Conservation (phyloP, 2,329 filamentous ascomycete species). For the Colletotrichum scovillei region DNA sequence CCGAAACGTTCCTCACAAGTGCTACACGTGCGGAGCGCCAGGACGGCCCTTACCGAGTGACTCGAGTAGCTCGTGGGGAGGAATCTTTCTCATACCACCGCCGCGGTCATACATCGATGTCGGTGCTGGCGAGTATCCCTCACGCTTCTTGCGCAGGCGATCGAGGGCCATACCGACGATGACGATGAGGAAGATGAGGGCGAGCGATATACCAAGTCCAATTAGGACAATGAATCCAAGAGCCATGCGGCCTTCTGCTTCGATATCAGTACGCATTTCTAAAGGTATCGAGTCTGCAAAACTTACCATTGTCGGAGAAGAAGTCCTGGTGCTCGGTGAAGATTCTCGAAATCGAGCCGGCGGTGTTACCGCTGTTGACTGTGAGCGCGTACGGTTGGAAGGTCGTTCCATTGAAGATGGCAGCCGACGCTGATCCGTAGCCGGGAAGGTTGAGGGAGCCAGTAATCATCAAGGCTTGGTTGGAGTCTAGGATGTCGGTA, state of each 20-base stretch:
- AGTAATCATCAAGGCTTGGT: conserved; percentile 84
- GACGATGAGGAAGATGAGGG: conserved; percentile 81
- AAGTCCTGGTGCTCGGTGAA: conserved; percentile 86
- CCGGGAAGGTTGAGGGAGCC: conserved; percentile 80
- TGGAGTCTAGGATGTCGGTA: conserved; percentile 71
- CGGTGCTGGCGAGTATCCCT: conserved; percentile 84
- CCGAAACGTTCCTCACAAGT: conserved; percentile 20
- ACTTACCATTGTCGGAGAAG: conserved; percentile 73
- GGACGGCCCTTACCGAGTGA: conserved; percentile 60
- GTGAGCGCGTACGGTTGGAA: conserved; percentile 86
- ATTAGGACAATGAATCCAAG: conserved; percentile 85
- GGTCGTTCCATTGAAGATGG: conserved; percentile 84
- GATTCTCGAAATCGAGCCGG: conserved; percentile 82
- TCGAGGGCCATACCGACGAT: conserved; percentile 80
- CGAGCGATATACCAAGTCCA: conserved; percentile 81
- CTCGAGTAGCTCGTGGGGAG: conserved; percentile 69
- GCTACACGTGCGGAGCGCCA: conserved; percentile 64
- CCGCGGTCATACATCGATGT: conserved; percentile 72
- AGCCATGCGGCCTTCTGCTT: conserved; percentile 68
- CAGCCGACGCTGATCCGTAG: conserved; percentile 87
- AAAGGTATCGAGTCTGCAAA: conserved; percentile 36
- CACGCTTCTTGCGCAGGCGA: conserved; percentile 78
- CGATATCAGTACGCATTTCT: conserved; percentile 38
- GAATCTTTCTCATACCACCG: conserved; percentile 69
- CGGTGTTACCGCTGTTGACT: conserved; percentile 70